Base-by-base conservation (phyloP, 2,329 filamentous ascomycete genomes). In the Xylaria sp. region DNA sequence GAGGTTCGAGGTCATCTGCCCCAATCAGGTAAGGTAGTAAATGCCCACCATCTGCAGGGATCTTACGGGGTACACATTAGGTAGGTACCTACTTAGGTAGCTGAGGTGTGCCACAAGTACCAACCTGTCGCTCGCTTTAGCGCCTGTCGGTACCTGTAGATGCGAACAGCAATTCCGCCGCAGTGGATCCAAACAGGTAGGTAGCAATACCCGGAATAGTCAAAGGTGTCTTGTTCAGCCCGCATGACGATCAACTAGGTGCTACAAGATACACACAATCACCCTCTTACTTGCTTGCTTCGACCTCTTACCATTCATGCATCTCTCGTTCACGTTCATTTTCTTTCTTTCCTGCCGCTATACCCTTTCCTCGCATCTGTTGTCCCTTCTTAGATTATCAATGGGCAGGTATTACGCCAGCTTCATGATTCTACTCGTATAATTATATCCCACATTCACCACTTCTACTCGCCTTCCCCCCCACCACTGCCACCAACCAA, bases 371-470 rank as follows among this genome's bases (percentile, higher is more conserved):
- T 58, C 23, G 10, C 18, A 32, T 3, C 20, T 32, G 1, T 53
- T 6, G 9, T 45, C 52, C 12, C 36, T 1, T 25, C 10, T 13
- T 56, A 57, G 13, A 48, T 18, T 36, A 12, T 55, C 45, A 55
- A 58, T 63, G 58, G 30, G 32, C 50, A 32, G 30, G 32, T 56
- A 32, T 28, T 18, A 20, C 28, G 36, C 55, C 9, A 60, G 20
- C 52, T 56, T 25, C 53, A 34, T 50, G 43, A 25, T 55, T 60
- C 9, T 23, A 25, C 18, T 61, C 45, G 65, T 61, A 41, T 34
- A 57, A 39, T 23, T 55, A 32, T 20, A 52, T 52, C 13, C 30
- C 36, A 23, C 34, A 6, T 69, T 65, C 67, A 69, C 61, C 61
- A 57, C 12, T 39, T 57, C 60, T 50, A 8, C 41, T 50, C n/a